Conservation (phyloP, 2,329 filamentous ascomycete genomes). For the Cladosporium austrohemisphaericum region DNA sequence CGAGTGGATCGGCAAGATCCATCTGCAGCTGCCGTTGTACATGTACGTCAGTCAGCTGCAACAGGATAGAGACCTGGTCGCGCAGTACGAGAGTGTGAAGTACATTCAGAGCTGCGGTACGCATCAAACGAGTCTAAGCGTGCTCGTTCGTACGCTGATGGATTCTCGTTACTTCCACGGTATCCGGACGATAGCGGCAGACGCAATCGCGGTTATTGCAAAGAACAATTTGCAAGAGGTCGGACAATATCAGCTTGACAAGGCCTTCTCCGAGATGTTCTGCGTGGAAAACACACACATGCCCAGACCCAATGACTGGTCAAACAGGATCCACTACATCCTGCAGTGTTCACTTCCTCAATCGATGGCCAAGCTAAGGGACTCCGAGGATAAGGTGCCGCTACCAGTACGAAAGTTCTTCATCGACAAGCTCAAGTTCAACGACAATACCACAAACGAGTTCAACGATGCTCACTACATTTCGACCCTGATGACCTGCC, state of each 20-base stretch:
- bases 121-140: constrained; percentile 80
- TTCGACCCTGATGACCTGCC: constrained; percentile 66
- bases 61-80: constrained; percentile 93
- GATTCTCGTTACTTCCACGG: constrained; percentile 91
- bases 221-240: constrained; percentile 62
- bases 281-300: constrained; percentile 72
- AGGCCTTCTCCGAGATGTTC: constrained; percentile 82
- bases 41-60: constrained; percentile 98
- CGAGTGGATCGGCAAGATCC: constrained; percentile 90
- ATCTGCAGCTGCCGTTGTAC: constrained; percentile 80
- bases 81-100: constrained; percentile 57
- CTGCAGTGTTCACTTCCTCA: constrained; percentile 79
- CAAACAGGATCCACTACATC: constrained; percentile 77
- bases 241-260: constrained; percentile 78
- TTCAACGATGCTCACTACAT: constrained; percentile 91
- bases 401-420: constrained; percentile 76
- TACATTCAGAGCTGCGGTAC: constrained; percentile 44
- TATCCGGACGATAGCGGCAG: constrained; percentile 79
- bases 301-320: constrained; percentile 86
- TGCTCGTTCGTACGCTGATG: constrained; percentile 83
- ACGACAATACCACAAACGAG: constrained; percentile 86
- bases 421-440: constrained; percentile 83
- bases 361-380: constrained; percentile 74
- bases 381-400: constrained; percentile 72
- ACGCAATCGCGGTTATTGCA: constrained; percentile 69